Evolutionary conservation across 129 eudicot genomes (phyloP).

Genomic region (Centrapalus pauciflorus): DNA sequence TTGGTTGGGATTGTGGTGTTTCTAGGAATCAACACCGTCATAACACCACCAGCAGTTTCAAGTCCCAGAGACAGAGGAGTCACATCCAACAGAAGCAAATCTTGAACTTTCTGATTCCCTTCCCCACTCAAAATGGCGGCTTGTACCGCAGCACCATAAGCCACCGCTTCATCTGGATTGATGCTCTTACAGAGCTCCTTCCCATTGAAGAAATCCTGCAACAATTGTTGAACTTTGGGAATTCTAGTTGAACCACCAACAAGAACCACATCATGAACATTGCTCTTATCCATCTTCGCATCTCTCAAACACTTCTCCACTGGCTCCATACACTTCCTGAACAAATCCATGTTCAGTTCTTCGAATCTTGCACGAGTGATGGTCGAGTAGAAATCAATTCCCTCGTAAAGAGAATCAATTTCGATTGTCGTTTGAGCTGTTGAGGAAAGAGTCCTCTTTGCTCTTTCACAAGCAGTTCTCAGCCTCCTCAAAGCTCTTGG

Average conservation of each 20-base stretch:
- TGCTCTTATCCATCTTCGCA: conserved; percentile 89
- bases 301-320: conserved; percentile 90
- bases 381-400: conserved; percentile 82
- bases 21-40: conserved; percentile 66
- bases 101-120: conserved; percentile 83
- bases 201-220: conserved; percentile 75
- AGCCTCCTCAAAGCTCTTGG: conserved; percentile 74
- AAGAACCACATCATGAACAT: conserved; percentile 69
- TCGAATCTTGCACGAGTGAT: conserved; percentile 81
- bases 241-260: conserved; percentile 87
- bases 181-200: conserved; percentile 83
- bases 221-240: conserved; percentile 76
- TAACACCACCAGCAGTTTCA: conserved; percentile 80
- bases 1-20: conserved; percentile 86
- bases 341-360: conserved; percentile 80
- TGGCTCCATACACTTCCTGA: conserved; percentile 88
- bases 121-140: conserved; percentile 80
- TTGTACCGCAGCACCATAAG: conserved; percentile 80
- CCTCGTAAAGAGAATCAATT: conserved; percentile 69
- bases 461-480: conserved; percentile 75
- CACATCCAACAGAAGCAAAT: conserved; percentile 66
- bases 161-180: conserved; percentile 89
- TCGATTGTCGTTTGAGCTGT: conserved; percentile 86
- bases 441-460: conserved; percentile 79
- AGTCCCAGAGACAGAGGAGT: conserved; percentile 73